Evolutionary conservation across 2,329 filamentous ascomycete species (phyloP), one percentile per base, ranked within the genome.

Genomic region (Chalaropsis ovoidea): DNA sequence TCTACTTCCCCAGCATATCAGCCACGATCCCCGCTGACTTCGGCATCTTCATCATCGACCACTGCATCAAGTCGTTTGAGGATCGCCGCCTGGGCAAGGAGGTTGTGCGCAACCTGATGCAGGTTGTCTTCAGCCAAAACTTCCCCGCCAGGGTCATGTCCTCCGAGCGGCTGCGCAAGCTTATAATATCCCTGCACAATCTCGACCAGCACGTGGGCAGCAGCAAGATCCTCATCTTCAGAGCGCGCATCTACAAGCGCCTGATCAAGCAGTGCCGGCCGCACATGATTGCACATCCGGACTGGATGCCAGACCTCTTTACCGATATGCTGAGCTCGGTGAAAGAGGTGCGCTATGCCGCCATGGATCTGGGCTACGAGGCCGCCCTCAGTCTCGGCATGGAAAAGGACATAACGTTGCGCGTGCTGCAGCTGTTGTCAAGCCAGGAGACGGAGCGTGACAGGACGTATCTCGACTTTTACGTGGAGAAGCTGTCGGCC

Each of bases 241-340:
- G 93, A 17, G 79, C 96, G 11, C 79, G 85, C 60, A 87, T 95
- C 63, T 96, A 96, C 73, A 84, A 85, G 69, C 86, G 85, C 64
- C 78, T 99, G 1, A 71, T 96, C 27, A 82, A 83, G 67, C 89
- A 95, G 74, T 83, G 85, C 3, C 86, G 82, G 62, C 75, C 79
- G 19, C 77, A 84, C 24, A 95, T 99, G 86, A 76, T 86, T 17
- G 76, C 81, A 27, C 85, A 90, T 65, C 79, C 82, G 2, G 81
- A 89, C 67, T 99, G 94, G 93, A 79, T 96, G 61, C 81, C 87
- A 63, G 87, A 95, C 73, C 77, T 96, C 22, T 85, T 97, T 69
- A 85, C 85, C 22, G 90, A 90, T 62, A 86, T 96, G 80, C 80
- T 95, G 47, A 91, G 90, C 74, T 84, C 78, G 41, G 78, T 91